Evolutionary conservation across 2,329 filamentous ascomycete species (phyloP).

Genomic region (Cladophialophora chaetospira): DNA sequence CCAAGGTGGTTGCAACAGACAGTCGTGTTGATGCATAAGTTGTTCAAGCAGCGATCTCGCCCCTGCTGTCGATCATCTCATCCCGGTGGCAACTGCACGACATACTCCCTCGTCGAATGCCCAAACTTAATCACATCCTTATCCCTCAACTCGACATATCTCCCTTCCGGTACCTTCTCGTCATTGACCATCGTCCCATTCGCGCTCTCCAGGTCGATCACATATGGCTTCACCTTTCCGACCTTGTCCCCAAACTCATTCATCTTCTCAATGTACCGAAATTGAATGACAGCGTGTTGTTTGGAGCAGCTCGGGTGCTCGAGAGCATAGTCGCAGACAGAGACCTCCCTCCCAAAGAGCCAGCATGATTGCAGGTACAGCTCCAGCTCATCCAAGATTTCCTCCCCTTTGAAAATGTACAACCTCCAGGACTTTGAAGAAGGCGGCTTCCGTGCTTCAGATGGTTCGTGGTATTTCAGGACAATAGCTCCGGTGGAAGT

Average conservation of each 20-base stretch:
- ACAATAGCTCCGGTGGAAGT: conserved; percentile 66
- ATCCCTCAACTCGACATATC: conserved; percentile 83
- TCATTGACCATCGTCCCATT: conserved; percentile 87
- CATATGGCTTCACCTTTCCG: conserved; percentile 78
- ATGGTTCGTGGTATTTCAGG: conserved; percentile 93
- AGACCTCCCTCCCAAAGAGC: conserved; percentile 78
- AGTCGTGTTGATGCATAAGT: too few relatives aligned
- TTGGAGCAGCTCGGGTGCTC: conserved; percentile 93
- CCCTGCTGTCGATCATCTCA: too few relatives aligned
- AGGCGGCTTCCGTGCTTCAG: conserved; percentile 86
- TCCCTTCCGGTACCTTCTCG: conserved; percentile 68
- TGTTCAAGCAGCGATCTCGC: too few relatives aligned
- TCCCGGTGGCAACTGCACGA: conserved; percentile 74
- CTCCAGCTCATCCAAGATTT: conserved; percentile 79
- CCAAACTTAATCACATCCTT: conserved; percentile 91
- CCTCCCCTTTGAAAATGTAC: conserved; percentile 85
- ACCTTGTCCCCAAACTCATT: conserved; percentile 86
- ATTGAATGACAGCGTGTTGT: conserved; percentile 94
- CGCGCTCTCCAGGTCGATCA: conserved; percentile 90
- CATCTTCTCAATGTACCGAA: conserved; percentile 77
- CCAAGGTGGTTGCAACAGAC: too few relatives aligned
- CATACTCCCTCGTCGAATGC: conserved; percentile 86
- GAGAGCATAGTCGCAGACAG: conserved; percentile 78
- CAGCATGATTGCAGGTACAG: conserved; percentile 79
- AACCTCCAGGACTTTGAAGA: conserved; percentile 79